Percentiles rank a stretch among this genome's conserved stretches.
These are phyloP conservation scores for Trichophyton equinum DNA, from an alignment of 2,329 filamentous ascomycete species.

Conservation along the genomic window DNA sequence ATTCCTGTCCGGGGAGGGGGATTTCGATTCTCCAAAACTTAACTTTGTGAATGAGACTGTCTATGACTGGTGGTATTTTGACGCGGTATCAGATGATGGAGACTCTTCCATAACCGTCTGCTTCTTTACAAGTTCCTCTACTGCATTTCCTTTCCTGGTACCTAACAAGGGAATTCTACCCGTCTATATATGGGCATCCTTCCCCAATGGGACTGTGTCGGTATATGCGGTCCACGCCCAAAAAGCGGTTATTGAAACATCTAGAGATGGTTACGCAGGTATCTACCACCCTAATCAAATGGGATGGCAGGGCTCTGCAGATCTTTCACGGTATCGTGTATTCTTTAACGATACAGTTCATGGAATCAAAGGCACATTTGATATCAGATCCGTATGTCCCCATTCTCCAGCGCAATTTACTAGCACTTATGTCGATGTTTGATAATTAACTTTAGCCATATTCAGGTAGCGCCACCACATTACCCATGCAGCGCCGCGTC, in stretches of 20 bases:
- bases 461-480: constrained; percentile 3
- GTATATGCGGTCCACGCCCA: constrained; percentile 4
- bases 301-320: constrained; percentile 11
- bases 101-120: constrained; percentile 21
- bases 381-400: constrained; percentile 8
- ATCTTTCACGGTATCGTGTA: constrained; percentile 12
- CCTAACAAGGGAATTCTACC: constrained; percentile 14
- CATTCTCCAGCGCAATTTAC: background rate
- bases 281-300: constrained; percentile 10
- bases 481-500: constrained; percentile 4
- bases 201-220: constrained; percentile 16
- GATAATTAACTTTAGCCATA: background rate
- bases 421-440: background rate
- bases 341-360: constrained; percentile 6
- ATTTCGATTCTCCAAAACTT: constrained; percentile 20
- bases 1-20: constrained; percentile 1
- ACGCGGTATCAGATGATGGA: constrained; percentile 22
- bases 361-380: constrained; percentile 11
- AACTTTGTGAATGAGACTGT: constrained; percentile 19
- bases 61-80: constrained; percentile 34
- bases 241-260: constrained; percentile 10
- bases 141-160: constrained; percentile 28
- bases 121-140: constrained; percentile 21
- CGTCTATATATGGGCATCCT: constrained; percentile 19
- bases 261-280: constrained; percentile 8